Conservation (phyloP, 83 land plant species). For the Larix sibirica region DNA sequence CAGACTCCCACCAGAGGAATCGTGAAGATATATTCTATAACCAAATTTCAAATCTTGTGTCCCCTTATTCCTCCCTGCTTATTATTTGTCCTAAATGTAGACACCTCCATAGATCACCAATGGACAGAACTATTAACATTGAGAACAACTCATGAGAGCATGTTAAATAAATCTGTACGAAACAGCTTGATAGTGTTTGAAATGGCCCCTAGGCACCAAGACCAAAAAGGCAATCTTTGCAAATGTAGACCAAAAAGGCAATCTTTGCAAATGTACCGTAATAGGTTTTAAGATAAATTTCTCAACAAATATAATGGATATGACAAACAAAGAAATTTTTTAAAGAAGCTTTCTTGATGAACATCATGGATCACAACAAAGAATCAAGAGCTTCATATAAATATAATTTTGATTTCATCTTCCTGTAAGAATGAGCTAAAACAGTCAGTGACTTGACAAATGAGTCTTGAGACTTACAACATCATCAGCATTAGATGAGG, state of each 20-base stretch:
- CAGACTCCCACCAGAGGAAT: no score
- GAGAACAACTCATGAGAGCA: not conserved
- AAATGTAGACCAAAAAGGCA: no score
- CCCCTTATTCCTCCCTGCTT: no score
- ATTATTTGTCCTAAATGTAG: not conserved
- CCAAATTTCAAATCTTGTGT: no score
- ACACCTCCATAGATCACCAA: not conserved
- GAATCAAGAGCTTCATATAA: not conserved
- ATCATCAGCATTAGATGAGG: not conserved
- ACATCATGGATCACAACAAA: not conserved
- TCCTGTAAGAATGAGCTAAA: conserved; percentile 3
- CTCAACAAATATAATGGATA: not conserved
- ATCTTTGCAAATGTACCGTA: not conserved
- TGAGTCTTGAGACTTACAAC: not conserved
- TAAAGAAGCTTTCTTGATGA: not conserved
- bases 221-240: not conserved
- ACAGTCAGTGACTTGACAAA: not conserved
- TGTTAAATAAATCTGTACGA: not conserved
- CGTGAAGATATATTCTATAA: no score
- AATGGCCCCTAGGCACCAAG: not conserved
- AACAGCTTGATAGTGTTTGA: not conserved
- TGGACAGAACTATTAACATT: not conserved
- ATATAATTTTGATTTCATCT: not conserved
- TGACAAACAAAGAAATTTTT: not conserved
- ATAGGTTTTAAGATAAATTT: not conserved